These are phyloP conservation scores for Cordyceps pruinosa DNA, from an alignment of 2,329 filamentous ascomycete species.

Conservation along the genomic window DNA sequence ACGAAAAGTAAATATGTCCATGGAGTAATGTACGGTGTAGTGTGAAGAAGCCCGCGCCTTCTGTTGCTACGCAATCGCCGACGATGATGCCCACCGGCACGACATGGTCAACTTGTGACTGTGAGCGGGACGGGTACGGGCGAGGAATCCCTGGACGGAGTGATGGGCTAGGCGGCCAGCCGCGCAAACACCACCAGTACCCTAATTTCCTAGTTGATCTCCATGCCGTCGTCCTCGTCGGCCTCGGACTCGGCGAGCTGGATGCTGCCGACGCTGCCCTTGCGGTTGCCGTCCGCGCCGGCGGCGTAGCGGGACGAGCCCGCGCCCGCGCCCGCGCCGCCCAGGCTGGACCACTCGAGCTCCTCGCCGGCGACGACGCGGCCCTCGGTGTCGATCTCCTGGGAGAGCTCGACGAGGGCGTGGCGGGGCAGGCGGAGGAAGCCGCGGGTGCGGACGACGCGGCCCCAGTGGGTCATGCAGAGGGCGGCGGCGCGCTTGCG, in stretches of 20 bases:
- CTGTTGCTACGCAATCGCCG: too few species aligned
- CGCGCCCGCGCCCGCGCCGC: constrained; percentile 15
- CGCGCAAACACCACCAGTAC: not conserved
- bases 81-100: not conserved
- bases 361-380: constrained; percentile 84
- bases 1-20: not conserved
- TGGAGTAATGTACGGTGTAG: too few species aligned
- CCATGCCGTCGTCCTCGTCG: constrained; percentile 58
- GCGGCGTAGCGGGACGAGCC: constrained; percentile 40
- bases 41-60: too few species aligned
- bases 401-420: constrained; percentile 82
- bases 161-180: not conserved
- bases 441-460: constrained; percentile 80
- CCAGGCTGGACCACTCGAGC: constrained; percentile 49
- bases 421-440: constrained; percentile 74
- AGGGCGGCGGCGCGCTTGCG: constrained; percentile 81
- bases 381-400: constrained; percentile 91
- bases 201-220: constrained; percentile 46
- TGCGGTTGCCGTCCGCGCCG: constrained; percentile 34
- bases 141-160: not conserved
- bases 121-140: not conserved
- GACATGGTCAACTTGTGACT: not conserved
- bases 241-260: constrained; percentile 50
- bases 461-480: constrained; percentile 90
- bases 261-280: constrained; percentile 54